Base-by-base conservation (phyloP, 805 yeast species). In the Suhomyces prunicola region DNA sequence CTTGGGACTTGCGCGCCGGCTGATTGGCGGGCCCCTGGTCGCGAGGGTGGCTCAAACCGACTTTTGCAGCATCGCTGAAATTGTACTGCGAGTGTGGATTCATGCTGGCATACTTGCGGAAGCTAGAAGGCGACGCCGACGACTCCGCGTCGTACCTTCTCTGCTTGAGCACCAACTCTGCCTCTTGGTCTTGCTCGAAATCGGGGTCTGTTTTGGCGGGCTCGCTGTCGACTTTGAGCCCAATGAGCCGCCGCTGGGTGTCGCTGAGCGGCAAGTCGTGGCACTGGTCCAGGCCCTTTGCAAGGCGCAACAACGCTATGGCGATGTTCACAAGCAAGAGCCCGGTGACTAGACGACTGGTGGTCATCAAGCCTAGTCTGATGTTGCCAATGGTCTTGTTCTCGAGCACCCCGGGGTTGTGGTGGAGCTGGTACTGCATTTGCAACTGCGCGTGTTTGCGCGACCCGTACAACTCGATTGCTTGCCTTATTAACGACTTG, bases 231-330 rank as follows among this genome's bases (percentile, higher is more conserved):
- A 50, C 50, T 44, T 57, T 54, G 27, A 81, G 68, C 1, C 84
- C 85, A 39, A 81, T 65, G 13, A 81, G 62, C 40, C 66, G 63
- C 46, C 85, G 64, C 61, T 81, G 85, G 23, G 67, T 68, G 46
- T 68, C 70, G 8, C 69, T 76, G 54, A 81, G 70, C 2, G 84
- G 83, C 53, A 81, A 66, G 60, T 81, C 85, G 35, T 69, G 58
- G 57, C 85, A 81, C 58, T 76, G 78, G 57, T 81, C 85, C 54
- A 71, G 74, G 1, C 79, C 76, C 55, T 69, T 72, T 6, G 71
- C 23, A 13, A 79, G 57, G 44, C 61, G 64, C 40, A 69, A 54
- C 3, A 66, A 27, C 22, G 75, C 63, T 2, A 64, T 39, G 9
- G 61, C 29, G 9, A 76, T 64, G 50, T 70, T 67, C 44, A 66